Evolutionary conservation across 495 filamentous ascomycete genomes (phyloP), one percentile per base, ranked within the genome.

Genomic region (Sordaria brevicollis): DNA sequence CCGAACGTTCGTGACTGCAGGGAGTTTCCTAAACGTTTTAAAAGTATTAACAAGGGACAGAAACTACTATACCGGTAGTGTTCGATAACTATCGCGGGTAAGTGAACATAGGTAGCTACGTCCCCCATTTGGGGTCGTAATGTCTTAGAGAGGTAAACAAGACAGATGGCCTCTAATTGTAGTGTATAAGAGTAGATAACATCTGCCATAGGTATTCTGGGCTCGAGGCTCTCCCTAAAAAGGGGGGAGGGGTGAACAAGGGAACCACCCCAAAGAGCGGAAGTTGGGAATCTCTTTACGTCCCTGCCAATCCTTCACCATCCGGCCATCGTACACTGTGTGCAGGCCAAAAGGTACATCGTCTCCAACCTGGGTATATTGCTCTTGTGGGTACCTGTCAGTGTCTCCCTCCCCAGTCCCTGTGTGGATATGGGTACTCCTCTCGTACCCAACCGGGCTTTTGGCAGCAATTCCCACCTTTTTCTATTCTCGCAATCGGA

Each of bases 361-460:
- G 49, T 49, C 41, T 49, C 19, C 41, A 21, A 10, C 19, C 41
- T 49, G 8, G n/a, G n/a, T n/a, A n/a, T n/a, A 66, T 70, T 65
- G 68, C 72, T 74, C 57, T 31, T 37, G 34, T 62, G 57, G 70
- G 67, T 76, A 70, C 81, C 80, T 79, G 76, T 66, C 71, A 72
- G 72, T 70, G 72, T 35, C 69, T 33, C 35, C 67, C 69, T 68
- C 68, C 69, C 71, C 68, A 66, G 65, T 43, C 73, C n/a, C 49
- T 67, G 68, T 68, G 69, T 54, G 65, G 65, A 68, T 54, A 35
- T 25, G 49, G 13, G 69, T 70, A 65, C 38, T 43, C 57, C 65
- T 41, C 65, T 70, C 35, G 68, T 70, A 74, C 41, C 65, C 49
- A 33, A 62, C 49, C 49, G 11, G 49, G 49, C 49, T 62, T 29